Percentiles rank a stretch among this genome's conserved stretches.
Evolutionary conservation across 2,329 filamentous ascomycete genomes (phyloP).

Genomic region (Cercospora zeae-maydis): DNA sequence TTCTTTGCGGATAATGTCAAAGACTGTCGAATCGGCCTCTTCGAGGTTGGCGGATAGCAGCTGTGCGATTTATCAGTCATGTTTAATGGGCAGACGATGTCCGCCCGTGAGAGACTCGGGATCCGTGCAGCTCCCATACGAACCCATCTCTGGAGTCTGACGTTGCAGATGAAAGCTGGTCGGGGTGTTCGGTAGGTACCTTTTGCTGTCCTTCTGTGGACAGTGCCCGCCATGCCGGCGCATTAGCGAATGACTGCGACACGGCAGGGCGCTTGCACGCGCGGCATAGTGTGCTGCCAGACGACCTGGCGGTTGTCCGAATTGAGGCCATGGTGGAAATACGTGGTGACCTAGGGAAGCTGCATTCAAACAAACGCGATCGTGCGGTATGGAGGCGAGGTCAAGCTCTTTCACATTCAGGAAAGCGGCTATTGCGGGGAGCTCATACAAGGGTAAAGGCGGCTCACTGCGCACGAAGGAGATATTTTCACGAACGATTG

Average conservation of each 20-base stretch:
- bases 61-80: constrained; percentile 47
- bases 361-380: background rate
- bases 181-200: constrained; percentile 33
- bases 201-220: constrained; percentile 49
- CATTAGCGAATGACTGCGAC: constrained; percentile 31
- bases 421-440: constrained; percentile 6
- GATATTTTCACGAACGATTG: background rate
- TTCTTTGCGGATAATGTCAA: constrained; percentile 89
- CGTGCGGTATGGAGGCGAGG: background rate
- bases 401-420: constrained; percentile 5
- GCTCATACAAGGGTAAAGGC: background rate
- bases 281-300: constrained; percentile 38
- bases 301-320: constrained; percentile 40
- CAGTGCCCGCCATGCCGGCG: constrained; percentile 42
- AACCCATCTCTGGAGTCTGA: background rate
- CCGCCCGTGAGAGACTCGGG: background rate
- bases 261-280: constrained; percentile 31
- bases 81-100: background rate
- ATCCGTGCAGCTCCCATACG: background rate
- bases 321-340: constrained; percentile 41
- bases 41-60: constrained; percentile 74
- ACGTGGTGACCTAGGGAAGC: background rate
- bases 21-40: constrained; percentile 81
- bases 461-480: background rate
- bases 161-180: background rate